Conservation (phyloP, 257 asterid genomes). For the Solanum phureja region DNA sequence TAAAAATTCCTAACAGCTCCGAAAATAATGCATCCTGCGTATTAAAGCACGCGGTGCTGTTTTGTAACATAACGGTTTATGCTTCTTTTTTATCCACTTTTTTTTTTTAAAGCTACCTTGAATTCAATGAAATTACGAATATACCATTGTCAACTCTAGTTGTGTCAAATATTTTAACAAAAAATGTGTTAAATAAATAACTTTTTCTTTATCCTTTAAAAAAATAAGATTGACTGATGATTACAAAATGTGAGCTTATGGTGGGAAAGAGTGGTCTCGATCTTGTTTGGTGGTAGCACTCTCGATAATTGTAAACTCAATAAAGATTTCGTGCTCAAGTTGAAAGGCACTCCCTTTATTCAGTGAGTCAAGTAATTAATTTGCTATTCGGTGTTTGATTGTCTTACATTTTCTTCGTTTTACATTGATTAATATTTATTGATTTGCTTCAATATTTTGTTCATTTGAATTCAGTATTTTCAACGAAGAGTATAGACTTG, state of each 20-base stretch:
- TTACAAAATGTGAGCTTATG: background rate
- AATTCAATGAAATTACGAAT: background rate
- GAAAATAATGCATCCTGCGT: background rate
- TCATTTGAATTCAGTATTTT: background rate
- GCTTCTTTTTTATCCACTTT: background rate
- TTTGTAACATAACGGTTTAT: background rate
- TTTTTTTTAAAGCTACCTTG: background rate
- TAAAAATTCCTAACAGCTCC: background rate
- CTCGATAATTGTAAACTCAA: background rate
- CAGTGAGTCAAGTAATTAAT: background rate
- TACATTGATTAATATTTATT: background rate
- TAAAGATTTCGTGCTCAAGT: background rate
- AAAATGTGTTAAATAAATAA: background rate
- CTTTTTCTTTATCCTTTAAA: background rate
- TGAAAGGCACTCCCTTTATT: fast-evolving
- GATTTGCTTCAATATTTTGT: background rate
- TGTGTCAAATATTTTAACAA: background rate
- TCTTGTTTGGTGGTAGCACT: background rate
- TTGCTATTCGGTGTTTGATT: background rate
- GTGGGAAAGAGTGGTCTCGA: background rate
- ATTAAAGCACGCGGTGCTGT: background rate
- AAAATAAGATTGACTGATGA: background rate
- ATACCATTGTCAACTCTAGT: background rate
- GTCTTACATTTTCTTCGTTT: background rate
- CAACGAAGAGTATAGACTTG: background rate